phyloP scores from a whole-genome alignment of 2,329 filamentous ascomycete species.

The Alternaria sp. region DNA sequence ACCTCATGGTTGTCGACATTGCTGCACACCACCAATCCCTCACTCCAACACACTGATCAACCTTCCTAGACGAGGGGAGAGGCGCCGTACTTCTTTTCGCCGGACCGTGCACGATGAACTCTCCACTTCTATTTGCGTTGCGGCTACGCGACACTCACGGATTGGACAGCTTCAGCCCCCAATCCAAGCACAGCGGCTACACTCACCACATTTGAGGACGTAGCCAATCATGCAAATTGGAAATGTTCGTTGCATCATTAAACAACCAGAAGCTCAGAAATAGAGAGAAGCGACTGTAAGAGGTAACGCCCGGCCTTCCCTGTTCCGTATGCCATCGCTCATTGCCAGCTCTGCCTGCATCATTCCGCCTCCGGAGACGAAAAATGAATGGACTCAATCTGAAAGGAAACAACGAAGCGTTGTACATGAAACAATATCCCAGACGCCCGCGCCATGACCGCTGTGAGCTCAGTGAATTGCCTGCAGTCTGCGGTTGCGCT shows the following conservation, averaged over 20 bases:
- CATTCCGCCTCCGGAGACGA: conserved; percentile 39
- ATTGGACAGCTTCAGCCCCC: conserved; percentile 53
- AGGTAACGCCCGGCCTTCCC: conserved; percentile 48
- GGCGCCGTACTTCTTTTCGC: conserved; percentile 35
- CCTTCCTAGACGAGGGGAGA: conserved; percentile 25
- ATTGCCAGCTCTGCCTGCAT: conserved; percentile 43
- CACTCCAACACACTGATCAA: conserved; percentile 10
- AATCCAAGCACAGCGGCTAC: conserved; percentile 52
- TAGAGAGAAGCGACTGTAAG: conserved; percentile 49
- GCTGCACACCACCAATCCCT: conserved; percentile 11
- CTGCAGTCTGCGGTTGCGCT: conserved; percentile 56
- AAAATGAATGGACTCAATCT: conserved; percentile 47
- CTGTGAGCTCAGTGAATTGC: conserved; percentile 41
- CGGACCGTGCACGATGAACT: conserved; percentile 48
- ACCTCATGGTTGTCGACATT: conserved; percentile 19
- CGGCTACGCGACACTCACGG: conserved; percentile 52
- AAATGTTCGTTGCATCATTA: conserved; percentile 47
- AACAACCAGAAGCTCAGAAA: conserved; percentile 38
- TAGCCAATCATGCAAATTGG: conserved; percentile 44
- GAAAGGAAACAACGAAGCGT: conserved; percentile 37
- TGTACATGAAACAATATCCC: conserved; percentile 49
- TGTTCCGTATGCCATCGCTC: conserved; percentile 39
- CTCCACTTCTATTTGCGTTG: conserved; percentile 51
- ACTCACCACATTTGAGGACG: conserved; percentile 36
- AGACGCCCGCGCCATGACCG: conserved; percentile 41